Base-by-base conservation (phyloP, 192 early-diverging fungal genomes). In the Phycomyces nitens region DNA sequence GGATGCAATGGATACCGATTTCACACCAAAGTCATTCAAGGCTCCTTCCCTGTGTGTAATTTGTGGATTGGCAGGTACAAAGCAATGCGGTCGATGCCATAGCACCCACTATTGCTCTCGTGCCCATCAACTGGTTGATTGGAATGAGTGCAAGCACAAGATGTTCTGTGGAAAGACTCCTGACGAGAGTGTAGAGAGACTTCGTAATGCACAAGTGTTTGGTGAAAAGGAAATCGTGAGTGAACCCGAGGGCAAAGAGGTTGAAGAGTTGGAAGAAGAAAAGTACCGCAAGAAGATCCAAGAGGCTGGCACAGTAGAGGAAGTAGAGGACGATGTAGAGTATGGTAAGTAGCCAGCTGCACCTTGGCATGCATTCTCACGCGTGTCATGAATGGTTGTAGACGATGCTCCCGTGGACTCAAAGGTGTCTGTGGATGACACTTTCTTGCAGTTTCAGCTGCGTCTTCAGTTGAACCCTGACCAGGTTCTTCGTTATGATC, bases 391-490 rank as follows among this genome's bases (percentile, higher is more conserved):
- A n/a, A n/a, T n/a, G n/a, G n/a, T 7, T 47, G 11, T 18, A 47
- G 44, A 47, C 3, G 44, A 47, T 18, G 44, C 76, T 26, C 81
- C 77, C 40, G 90, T 89, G 68, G 91, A 94, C 66, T 89, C 91
- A 9, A 77, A 85, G 51, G 87, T 90, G 0, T 89, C 88, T 38
- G 95, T 99, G 2, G 96, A 99, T 71, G 76, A 84, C 22, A 88
- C 88, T 0, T 99, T 99, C 76, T 67, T 99, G 62, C 75, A 85
- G 65, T 99, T 97, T 77, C 94, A 99, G 72, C 87, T 86, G 65
- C 85, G 87, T 29, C 79, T 95, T 10, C 77, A 83, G 23, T 53
- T 80, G n/a, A 80, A 85, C 51, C 89, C 94, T 0, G 88, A 91
- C 12, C 96, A 99, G 62, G 88, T 99, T 2, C 56, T 99, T 44